Evolutionary conservation across 2,329 filamentous ascomycete species (phyloP), one percentile per base, ranked within the genome.

Genomic region (Pyrenophora seminiperda): DNA sequence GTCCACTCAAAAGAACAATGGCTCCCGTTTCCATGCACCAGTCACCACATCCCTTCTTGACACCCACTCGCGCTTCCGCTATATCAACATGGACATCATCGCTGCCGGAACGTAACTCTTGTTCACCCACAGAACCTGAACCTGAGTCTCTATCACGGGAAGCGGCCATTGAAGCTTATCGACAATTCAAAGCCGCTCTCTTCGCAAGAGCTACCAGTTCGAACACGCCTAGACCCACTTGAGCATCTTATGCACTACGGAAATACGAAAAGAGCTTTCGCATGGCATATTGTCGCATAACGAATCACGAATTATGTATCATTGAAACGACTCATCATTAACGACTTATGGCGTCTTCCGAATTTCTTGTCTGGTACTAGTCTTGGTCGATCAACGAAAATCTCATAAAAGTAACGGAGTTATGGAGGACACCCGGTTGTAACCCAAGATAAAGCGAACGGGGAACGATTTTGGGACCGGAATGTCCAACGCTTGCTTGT

Each of bases 91-190:
- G 70, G 70, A 64, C 68, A 13, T 54, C 56, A 7, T 64, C 66
- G 6, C 43, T 71, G 14, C 60, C 68, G 11, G 53, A 62, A 47
- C 61, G 63, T 14, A 50, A 45, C 11, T 47, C 56, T 13, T 47
- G 41, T 10, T 40, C 48, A 29, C 48, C 38, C 0, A 36, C 45
- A 15, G 7, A 54, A 4, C 56, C 62, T 11, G 49, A 64, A 17
- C 41, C 47, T 4, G 62, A 66, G 5, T 29, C 38, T 11, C 50
- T 43, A 22, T 63, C 67, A 13, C 60, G 57, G 36, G 60, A 70
- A 36, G 62, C 63, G 31, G 62, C 66, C 6, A 62, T 73, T 39
- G 65, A 72, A 60, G 70, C 68, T 14, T 73, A 73, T 50, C 59
- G 53, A 48, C 64, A 66, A 37, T 54, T 73, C 29, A 73, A 68